A percentile compares a stretch with the other conserved stretches of the same genome.
Conservation (phyloP, 345 rosid genomes). For the Microthlaspi erraticum region DNA sequence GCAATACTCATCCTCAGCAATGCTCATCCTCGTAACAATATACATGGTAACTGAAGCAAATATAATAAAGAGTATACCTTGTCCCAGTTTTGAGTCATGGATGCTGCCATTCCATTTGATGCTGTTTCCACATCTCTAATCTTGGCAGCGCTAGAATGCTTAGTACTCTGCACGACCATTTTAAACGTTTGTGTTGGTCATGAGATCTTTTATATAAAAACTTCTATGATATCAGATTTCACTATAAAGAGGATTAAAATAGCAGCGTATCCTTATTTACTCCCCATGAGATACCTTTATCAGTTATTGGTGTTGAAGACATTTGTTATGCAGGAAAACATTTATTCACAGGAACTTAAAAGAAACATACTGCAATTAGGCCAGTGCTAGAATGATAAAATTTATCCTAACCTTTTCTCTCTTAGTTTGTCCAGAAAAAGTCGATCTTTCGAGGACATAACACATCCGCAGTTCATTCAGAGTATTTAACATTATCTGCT, state of each 20-base stretch:
- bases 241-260: constrained; percentile 3
- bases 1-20: neutral
- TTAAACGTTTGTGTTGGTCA: constrained; percentile 20
- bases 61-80: constrained; percentile 57
- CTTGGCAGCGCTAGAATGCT: constrained; percentile 55
- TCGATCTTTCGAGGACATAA: constrained; percentile 63
- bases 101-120: constrained; percentile 44
- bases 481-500: constrained; percentile 77
- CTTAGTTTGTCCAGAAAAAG: constrained; percentile 53
- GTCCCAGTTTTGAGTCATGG: constrained; percentile 64
- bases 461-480: constrained; percentile 88
- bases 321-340: constrained; percentile 19
- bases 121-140: constrained; percentile 49
- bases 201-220: constrained; percentile 16
- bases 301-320: constrained; percentile 23
- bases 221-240: constrained; percentile 3
- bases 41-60: constrained; percentile 16
- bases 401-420: constrained; percentile 69
- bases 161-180: constrained; percentile 54
- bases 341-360: neutral
- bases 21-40: constrained; percentile 6
- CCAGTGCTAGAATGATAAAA: constrained; percentile 14
- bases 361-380: constrained; percentile 21
- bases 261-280: constrained; percentile 12
- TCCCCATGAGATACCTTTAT: constrained; percentile 2